Evolutionary conservation across 495 filamentous ascomycete genomes (phyloP).

Genomic region (Podospora bellae-mahoneyi): DNA sequence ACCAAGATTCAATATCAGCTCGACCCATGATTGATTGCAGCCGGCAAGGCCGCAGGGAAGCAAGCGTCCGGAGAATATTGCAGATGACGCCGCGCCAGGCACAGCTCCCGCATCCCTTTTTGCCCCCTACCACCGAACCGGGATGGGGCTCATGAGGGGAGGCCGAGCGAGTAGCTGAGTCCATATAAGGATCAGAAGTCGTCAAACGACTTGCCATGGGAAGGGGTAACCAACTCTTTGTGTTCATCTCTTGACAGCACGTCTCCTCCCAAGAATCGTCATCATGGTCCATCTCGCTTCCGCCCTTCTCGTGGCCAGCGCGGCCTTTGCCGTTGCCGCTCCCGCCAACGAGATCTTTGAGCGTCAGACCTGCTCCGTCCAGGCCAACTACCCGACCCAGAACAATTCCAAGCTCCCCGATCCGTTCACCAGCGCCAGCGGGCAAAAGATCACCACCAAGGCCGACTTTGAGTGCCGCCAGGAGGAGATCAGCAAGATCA

Average conservation of each 20-base stretch:
- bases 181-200: conserved; percentile 15
- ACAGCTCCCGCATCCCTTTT: conserved; percentile 9
- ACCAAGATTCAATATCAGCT: conserved; percentile 20
- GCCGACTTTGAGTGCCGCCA: conserved; percentile 50
- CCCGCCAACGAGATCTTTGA: conserved; percentile 44
- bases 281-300: conserved; percentile 45
- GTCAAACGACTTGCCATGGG: neutral
- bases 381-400: conserved; percentile 29
- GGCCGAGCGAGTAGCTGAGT: neutral
- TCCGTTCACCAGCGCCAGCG: conserved; percentile 49
- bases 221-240: neutral
- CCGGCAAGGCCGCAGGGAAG: conserved; percentile 29
- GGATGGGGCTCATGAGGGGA: conserved; percentile 11
- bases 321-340: conserved; percentile 39
- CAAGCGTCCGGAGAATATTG: conserved; percentile 26
- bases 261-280: conserved; percentile 7
- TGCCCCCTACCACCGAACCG: conserved; percentile 12
- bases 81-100: conserved; percentile 9
- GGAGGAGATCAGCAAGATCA: conserved; percentile 48
- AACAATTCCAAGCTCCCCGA: conserved; percentile 47
- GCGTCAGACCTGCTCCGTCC: conserved; percentile 39
- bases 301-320: conserved; percentile 41
- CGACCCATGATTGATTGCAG: conserved; percentile 27
- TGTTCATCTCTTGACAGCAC: conserved; percentile 6
- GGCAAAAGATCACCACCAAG: conserved; percentile 44